Conservation (phyloP, 495 filamentous ascomycete genomes). For the Penicillium coprophilum region DNA sequence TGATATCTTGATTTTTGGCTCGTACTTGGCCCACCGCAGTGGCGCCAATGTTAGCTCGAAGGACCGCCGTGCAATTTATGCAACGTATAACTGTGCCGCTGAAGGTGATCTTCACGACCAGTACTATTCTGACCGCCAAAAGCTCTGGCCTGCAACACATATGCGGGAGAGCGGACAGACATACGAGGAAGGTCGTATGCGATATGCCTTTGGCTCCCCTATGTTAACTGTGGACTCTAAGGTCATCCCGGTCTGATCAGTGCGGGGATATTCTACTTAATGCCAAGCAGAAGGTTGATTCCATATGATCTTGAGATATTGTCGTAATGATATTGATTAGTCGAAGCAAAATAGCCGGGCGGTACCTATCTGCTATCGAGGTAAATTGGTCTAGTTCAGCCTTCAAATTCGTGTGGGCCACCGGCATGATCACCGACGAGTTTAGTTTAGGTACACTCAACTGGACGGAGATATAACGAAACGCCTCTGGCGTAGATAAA, state of each 20-base stretch:
- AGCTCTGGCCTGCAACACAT: conserved; percentile 46
- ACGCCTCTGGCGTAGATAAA: not conserved
- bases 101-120: conserved; percentile 45
- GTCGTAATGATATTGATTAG: not conserved
- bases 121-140: conserved; percentile 45
- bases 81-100: conserved; percentile 44
- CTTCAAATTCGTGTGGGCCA: not conserved
- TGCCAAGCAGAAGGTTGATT: not conserved
- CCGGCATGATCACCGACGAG: not conserved
- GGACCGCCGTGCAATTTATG: conserved; percentile 44
- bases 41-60: conserved; percentile 40
- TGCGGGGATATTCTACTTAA: not conserved
- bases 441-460: not conserved
- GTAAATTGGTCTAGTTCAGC: not conserved
- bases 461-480: not conserved
- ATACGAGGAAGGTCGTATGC: conserved; percentile 39
- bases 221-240: conserved; percentile 42
- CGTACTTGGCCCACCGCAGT: conserved; percentile 46
- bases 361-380: not conserved
- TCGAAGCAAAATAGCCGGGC: not conserved
- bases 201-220: conserved; percentile 43
- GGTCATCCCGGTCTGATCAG: not conserved
- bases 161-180: conserved; percentile 38
- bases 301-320: not conserved
- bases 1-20: conserved; percentile 45